phyloP scores from a whole-genome alignment of 345 rosid species.

The Iberis pinnata region DNA sequence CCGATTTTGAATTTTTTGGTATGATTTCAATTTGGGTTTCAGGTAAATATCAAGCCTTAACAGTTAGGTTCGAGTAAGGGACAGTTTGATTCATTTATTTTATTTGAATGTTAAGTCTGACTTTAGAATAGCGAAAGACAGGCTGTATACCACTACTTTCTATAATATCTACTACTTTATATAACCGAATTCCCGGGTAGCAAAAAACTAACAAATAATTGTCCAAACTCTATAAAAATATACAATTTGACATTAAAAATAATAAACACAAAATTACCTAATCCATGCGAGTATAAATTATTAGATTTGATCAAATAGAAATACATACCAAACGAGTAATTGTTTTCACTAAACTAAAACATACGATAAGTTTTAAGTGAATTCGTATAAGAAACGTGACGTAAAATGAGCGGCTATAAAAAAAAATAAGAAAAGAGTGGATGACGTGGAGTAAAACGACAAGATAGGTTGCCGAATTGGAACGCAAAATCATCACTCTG shows the following conservation, averaged over 20 bases:
- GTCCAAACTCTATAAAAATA: background rate
- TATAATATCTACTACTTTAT: constrained; percentile 25
- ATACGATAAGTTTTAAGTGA: no score
- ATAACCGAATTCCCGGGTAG: constrained; percentile 12
- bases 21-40: no score
- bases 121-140: constrained; percentile 27
- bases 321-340: no score
- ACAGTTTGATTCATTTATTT: no score
- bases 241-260: constrained; percentile 2
- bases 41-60: constrained; percentile 22
- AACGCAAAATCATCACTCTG: constrained; percentile 28
- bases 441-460: constrained; percentile 30
- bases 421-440: background rate
- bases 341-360: no score
- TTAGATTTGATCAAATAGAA: no score
- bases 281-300: no score
- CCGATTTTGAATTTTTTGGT: no score
- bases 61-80: constrained; percentile 35
- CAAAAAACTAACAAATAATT: constrained; percentile 10
- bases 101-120: constrained; percentile 11
- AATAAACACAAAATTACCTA: no score
- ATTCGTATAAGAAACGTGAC: background rate
- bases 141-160: constrained; percentile 26
- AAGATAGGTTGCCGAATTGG: constrained; percentile 29
- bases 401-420: constrained; percentile 17